Evolutionary conservation across 495 filamentous ascomycete genomes (phyloP), one percentile per base, ranked within the genome.

Genomic region (Aspergillus mulundensis): DNA sequence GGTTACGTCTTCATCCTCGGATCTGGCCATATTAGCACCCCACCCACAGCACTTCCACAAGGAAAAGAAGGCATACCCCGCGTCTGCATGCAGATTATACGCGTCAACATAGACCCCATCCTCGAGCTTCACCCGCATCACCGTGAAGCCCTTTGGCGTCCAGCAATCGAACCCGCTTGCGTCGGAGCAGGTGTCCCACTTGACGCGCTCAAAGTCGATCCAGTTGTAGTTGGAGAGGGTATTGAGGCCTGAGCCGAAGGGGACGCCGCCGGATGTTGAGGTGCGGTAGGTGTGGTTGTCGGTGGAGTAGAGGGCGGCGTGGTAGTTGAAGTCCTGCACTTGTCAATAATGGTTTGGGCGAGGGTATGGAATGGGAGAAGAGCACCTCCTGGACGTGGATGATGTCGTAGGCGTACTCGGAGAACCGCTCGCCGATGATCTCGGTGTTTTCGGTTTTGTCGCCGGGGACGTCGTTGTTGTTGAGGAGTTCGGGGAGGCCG

Each of bases 141-240:
- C 80, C 0, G 82, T 83, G 60, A 83, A 84, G 3, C 84, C 84
- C 64, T 87, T 87, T 12, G 83, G 84, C 8, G 83, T 85, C 38
- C 86, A 63, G 60, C 84, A 87, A 59, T 87, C 84, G 4, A 58
- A 47, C 0, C 72, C 76, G 4, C 76, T 79, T 0, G 72, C 75
- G 64, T 81, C 66, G 32, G 75, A 79, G 67, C 84, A 87, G 0
- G 58, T 73, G 16, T 68, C 62, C 84, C 84, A 87, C 48, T 82
- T 81, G 23, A 71, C 68, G 7, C 83, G 81, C 38, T 70, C 66
- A 61, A 84, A 81, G 61, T 78, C 73, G 20, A 77, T 58, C 74
- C 78, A 86, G 54, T 74, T 61, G 55, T 76, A 78, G 63, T 79
- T 79, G 28, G 81, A 72, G 12, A 87, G 56, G 3, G 81, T 83